Evolutionary conservation across 169 alveolate genomes (phyloP), one percentile per base, ranked within the genome.

Genomic region (Ichthyophthirius multifiliis): DNA sequence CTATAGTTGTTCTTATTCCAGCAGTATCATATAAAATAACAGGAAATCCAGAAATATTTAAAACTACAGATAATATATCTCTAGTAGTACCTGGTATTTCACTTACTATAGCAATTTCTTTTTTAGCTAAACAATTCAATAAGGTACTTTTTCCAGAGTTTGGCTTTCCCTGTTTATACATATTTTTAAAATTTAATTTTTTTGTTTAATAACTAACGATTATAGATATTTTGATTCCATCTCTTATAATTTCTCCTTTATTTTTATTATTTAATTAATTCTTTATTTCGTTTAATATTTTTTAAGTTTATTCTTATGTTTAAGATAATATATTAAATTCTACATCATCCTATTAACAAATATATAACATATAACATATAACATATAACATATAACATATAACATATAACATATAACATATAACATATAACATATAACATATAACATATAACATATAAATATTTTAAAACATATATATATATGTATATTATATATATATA

Each of bases 51-150:
- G 62, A 48, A 6, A 83, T 41, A 44, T 83, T 83, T 7, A 74
- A 43, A 63, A 45, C 32, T 20, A 75, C 62, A 2, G 63, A 31
- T 4, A 83, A 12, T n/a, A 76, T 27, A 43, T 83, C 88, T 41
- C 88, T 18, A 23, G 88, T 83, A 7, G 88, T 83, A 1, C 88
- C 88, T 9, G 88, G 84, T 7, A 83, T 75, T 13, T 74, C 80
- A 62, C 83, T 74, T 5, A 63, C 76, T 2, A 83, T 83, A 1
- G 83, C 62, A 6, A 74, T 63, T 10, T 75, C 79, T 31, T 75
- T 48, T 45, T 75, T 83, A 2, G 80, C 77, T 63, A 83, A 37
- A 2, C 62, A 30, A 83, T 83, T 83, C 44, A 83, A 30, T 3
- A 83, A 39, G 16, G 88, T 74, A 18, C 81, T 63, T 31, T 83